phyloP scores from a whole-genome alignment of 1,139 yeast species.

The Blastobotrys serpentis region DNA sequence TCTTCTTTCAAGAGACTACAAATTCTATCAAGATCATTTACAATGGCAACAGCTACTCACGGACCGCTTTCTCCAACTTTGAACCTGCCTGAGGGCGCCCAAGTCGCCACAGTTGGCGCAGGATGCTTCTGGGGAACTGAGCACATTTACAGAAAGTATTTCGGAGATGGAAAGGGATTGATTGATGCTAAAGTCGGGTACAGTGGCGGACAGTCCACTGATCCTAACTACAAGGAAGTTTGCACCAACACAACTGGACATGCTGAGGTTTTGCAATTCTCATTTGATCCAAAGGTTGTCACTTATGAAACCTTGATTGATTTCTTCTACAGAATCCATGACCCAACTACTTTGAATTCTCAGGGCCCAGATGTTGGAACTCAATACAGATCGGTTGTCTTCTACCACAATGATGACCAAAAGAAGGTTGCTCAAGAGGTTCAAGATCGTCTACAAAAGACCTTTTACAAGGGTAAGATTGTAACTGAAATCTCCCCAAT shows the following conservation, averaged over 20 bases:
- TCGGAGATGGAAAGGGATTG: slow-evolving; percentile 55
- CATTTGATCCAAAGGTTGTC: slow-evolving; percentile 70
- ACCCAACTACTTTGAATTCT: slow-evolving; percentile 56
- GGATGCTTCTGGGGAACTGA: slow-evolving; percentile 96
- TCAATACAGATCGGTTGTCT: slow-evolving; percentile 80
- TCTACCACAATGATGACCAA: slow-evolving; percentile 58
- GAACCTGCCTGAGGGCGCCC: slow-evolving; percentile 32
- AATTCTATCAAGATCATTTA: background rate
- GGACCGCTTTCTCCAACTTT: slow-evolving; percentile 34
- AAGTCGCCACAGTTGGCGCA: slow-evolving; percentile 43
- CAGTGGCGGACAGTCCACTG: slow-evolving; percentile 66
- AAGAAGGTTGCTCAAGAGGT: slow-evolving; percentile 44
- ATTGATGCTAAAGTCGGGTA: slow-evolving; percentile 83
- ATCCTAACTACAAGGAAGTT: slow-evolving; percentile 74
- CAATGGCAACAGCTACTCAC: slow-evolving; percentile 12
- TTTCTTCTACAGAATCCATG: slow-evolving; percentile 89
- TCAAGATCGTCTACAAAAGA: slow-evolving; percentile 48
- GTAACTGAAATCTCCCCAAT: slow-evolving; percentile 72
- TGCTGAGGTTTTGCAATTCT: slow-evolving; percentile 74
- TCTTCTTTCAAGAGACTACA: background rate
- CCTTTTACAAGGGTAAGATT: slow-evolving; percentile 54
- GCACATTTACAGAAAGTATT: slow-evolving; percentile 71
- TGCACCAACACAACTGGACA: slow-evolving; percentile 66
- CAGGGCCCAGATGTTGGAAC: slow-evolving; percentile 87
- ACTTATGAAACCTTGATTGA: slow-evolving; percentile 64